Evolutionary conservation across 2,329 filamentous ascomycete genomes (phyloP).

Genomic region (Cercospora janseana): DNA sequence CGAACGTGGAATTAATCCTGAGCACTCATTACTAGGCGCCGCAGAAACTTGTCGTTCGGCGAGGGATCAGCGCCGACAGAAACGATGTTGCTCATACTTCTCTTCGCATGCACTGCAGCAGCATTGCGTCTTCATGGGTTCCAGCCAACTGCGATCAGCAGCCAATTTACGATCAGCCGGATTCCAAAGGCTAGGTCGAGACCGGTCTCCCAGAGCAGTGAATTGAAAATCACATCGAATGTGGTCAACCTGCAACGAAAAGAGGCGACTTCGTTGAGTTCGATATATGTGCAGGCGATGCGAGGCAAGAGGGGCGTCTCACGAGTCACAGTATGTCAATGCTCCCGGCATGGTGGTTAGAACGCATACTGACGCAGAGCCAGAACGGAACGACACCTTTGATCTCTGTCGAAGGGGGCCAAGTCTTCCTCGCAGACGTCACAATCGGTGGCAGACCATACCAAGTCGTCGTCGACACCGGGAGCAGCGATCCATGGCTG

Average conservation of each 20-base stretch:
- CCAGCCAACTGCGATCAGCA: slow-evolving; percentile 15
- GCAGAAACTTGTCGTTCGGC: no score
- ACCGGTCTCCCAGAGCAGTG: slow-evolving; percentile 10
- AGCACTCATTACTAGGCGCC: no score
- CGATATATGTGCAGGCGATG: slow-evolving; percentile 32
- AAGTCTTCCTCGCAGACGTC: slow-evolving; percentile 35
- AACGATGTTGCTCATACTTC: slow-evolving; percentile 13
- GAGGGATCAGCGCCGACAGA: not conserved
- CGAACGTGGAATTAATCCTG: no score
- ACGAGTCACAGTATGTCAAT: slow-evolving; percentile 16
- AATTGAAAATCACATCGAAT: slow-evolving; percentile 30
- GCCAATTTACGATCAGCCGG: slow-evolving; percentile 26
- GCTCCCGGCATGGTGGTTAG: not conserved
- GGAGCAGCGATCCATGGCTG: slow-evolving; percentile 51
- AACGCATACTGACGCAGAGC: not conserved
- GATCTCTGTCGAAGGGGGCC: slow-evolving; percentile 28
- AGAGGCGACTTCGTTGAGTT: slow-evolving; percentile 28
- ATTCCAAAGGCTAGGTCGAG: slow-evolving; percentile 18
- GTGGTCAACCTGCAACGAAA: slow-evolving; percentile 26
- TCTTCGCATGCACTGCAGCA: slow-evolving; percentile 14
- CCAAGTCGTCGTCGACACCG: slow-evolving; percentile 47
- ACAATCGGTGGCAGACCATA: slow-evolving; percentile 36
- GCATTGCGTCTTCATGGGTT: slow-evolving; percentile 15
- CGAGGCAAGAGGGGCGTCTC: slow-evolving; percentile 24
- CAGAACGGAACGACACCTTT: slow-evolving; percentile 27